These are phyloP conservation scores for Litsea cubeba DNA, from an alignment of 164 flowering plant genomes.

Conservation along the genomic window DNA sequence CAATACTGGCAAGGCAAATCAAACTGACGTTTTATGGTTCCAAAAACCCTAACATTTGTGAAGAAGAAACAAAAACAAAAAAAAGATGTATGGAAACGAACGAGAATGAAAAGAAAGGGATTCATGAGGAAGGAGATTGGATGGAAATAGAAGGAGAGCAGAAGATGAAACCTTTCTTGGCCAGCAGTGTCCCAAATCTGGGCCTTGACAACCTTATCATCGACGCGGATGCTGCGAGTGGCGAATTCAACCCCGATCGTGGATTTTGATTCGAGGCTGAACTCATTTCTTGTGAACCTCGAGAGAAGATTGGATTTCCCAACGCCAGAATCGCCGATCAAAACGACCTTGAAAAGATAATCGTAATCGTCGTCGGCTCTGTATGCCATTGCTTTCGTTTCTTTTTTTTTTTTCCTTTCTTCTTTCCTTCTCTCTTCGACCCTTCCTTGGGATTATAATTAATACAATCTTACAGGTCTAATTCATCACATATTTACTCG, in stretches of 20 bases:
- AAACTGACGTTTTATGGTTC: no score
- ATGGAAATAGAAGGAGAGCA: background rate
- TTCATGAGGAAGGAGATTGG: background rate
- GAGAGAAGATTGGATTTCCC: conserved; percentile 61
- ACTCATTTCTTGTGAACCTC: conserved; percentile 55
- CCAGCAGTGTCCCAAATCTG: conserved; percentile 85
- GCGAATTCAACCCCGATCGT: conserved; percentile 80
- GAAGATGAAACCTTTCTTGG: conserved; percentile 47
- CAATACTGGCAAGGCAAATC: no score
- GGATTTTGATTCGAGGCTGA: conserved; percentile 67
- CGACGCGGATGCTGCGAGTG: conserved; percentile 58
- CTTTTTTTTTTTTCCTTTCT: background rate
- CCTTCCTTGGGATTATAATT: no score
- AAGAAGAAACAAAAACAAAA: no score
- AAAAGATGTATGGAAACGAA: no score
- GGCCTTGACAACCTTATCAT: conserved; percentile 68
- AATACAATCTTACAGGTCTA: no score
- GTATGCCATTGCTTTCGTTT: conserved; percentile 29
- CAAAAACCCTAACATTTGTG: no score
- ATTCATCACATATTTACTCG: no score
- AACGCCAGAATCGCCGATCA: conserved; percentile 72
- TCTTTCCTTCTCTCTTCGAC: background rate
- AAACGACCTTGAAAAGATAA: conserved; percentile 67
- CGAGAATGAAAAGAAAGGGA: background rate
- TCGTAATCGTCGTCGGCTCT: conserved; percentile 75